These are phyloP conservation scores for Coemansia sp. DNA, from an alignment of 192 early-diverging fungal species.

Conservation along the genomic window DNA sequence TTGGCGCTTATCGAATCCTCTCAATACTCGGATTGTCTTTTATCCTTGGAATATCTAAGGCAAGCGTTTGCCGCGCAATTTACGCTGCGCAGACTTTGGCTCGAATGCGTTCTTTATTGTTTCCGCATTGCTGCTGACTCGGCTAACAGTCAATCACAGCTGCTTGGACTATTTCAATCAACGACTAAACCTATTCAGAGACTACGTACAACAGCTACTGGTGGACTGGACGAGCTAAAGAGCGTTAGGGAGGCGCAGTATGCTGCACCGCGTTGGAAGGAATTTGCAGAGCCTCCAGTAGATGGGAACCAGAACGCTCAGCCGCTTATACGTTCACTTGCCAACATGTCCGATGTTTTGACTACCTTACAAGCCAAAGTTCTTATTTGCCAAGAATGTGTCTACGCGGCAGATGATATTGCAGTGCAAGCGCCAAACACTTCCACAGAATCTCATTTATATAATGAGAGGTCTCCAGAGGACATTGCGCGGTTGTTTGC, in stretches of 20 bases:
- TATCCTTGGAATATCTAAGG: slow-evolving; percentile 17
- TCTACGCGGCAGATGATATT: neutral
- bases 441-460: neutral
- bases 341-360: slow-evolving; percentile 18
- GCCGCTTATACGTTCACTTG: slow-evolving; percentile 18
- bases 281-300: slow-evolving; percentile 1
- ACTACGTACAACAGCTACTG: neutral
- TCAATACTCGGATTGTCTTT: neutral
- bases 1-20: neutral
- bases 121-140: neutral
- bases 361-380: slow-evolving; percentile 31
- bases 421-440: neutral
- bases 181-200: neutral
- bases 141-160: neutral
- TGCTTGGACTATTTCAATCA: neutral
- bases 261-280: slow-evolving; percentile 28
- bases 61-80: slow-evolving; percentile 20
- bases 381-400: slow-evolving; percentile 19
- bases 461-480: slow-evolving; percentile 7
- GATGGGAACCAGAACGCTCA: neutral
- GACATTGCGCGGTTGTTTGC: slow-evolving; percentile 36
- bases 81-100: slow-evolving; percentile 32
- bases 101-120: slow-evolving; percentile 6
- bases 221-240: slow-evolving; percentile 2
- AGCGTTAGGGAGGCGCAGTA: slow-evolving; percentile 19